phyloP scores from a whole-genome alignment of 2,329 filamentous ascomycete genomes.

The Tolypocladium album region DNA sequence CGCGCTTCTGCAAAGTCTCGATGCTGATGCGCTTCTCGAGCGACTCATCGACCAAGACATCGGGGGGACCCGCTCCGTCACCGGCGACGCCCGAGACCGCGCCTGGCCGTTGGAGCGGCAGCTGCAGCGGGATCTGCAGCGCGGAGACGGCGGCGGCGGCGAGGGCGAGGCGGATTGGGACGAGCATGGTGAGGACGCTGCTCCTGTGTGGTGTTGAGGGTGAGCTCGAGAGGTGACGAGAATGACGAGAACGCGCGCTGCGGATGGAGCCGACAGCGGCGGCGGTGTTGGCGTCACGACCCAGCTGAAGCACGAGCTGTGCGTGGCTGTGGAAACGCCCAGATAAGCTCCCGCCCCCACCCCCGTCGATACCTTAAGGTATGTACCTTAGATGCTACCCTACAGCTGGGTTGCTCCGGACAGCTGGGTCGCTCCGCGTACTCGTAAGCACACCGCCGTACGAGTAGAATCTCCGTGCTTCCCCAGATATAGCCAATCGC shows the following conservation, averaged over 20 bases:
- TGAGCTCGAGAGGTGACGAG: background rate
- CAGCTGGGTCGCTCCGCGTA: background rate
- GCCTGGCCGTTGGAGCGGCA: background rate
- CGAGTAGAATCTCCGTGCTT: no score
- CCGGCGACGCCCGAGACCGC: background rate
- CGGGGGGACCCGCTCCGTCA: background rate
- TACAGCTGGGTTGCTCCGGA: background rate
- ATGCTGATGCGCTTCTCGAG: slow-evolving; percentile 46
- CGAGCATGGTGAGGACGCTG: background rate
- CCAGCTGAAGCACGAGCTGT: background rate
- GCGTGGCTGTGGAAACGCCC: background rate
- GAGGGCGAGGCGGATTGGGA: background rate
- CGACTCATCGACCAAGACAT: slow-evolving; percentile 34
- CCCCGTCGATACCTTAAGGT: background rate
- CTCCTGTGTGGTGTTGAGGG: background rate
- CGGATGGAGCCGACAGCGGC: background rate
- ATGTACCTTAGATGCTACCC: background rate
- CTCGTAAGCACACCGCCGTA: background rate
- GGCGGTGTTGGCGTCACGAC: background rate
- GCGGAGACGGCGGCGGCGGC: background rate
- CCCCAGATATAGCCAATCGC: no score
- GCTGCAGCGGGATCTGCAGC: slow-evolving; percentile 1
- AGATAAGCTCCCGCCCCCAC: background rate
- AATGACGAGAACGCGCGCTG: background rate
- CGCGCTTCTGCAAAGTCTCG: slow-evolving; percentile 45